These are phyloP conservation scores for Schizophyllum amplum DNA, from an alignment of 1,284 basidiomycete genomes.

Conservation along the genomic window DNA sequence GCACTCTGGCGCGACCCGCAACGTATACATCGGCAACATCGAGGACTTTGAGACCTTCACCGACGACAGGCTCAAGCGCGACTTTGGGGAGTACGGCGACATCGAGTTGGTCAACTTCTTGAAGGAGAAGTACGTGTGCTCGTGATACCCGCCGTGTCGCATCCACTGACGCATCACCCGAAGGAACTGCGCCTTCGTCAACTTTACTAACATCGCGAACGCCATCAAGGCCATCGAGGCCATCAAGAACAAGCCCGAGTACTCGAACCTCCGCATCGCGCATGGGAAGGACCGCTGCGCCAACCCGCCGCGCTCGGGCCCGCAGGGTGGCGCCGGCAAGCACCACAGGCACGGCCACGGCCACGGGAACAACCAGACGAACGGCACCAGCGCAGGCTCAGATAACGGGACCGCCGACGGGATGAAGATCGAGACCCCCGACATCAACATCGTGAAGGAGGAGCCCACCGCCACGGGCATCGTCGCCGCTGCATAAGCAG, in stretches of 20 bases:
- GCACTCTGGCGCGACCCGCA: constrained; percentile 85
- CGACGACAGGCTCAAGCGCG: constrained; percentile 78
- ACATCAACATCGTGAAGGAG: background rate
- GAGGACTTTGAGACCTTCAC: constrained; percentile 86
- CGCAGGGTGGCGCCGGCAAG: constrained; percentile 50
- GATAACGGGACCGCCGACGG: background rate
- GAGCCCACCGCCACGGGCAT: background rate
- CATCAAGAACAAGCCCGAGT: constrained; percentile 81
- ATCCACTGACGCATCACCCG: background rate
- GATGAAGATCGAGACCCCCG: background rate
- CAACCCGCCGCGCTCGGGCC: constrained; percentile 77
- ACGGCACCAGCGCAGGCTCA: background rate
- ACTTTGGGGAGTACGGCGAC: constrained; percentile 90
- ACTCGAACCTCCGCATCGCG: constrained; percentile 74
- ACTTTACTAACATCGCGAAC: constrained; percentile 85
- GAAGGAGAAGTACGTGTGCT: constrained; percentile 73
- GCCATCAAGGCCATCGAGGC: constrained; percentile 95
- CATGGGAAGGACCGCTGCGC: constrained; percentile 95
- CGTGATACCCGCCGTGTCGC: constrained; percentile 1
- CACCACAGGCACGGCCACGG: constrained; percentile 21
- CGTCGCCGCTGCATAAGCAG: background rate
- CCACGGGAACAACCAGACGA: constrained; percentile 30
- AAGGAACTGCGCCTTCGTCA: constrained; percentile 91
- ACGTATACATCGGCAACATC: constrained; percentile 91
- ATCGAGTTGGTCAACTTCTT: constrained; percentile 94